Conservation (phyloP, 192 early-diverging fungal genomes). For the Rhizophlyctis rosea region DNA sequence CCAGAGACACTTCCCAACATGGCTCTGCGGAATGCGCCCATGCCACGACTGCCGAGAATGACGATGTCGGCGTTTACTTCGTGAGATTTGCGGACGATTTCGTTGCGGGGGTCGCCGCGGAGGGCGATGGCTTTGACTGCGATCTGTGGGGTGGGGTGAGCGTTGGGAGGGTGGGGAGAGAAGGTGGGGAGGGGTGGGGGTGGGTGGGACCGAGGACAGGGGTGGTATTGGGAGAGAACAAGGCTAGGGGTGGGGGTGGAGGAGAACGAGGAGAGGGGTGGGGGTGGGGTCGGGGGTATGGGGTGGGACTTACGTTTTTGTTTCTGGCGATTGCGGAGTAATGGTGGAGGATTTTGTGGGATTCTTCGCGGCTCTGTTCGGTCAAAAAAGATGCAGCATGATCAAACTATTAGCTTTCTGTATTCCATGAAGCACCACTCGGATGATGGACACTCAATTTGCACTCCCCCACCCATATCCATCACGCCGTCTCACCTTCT, state of each 20-base stretch:
- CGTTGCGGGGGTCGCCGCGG: constrained; percentile 43
- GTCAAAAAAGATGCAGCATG: too few relatives aligned
- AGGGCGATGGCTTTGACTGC: constrained; percentile 35
- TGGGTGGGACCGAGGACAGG: constrained; percentile 43
- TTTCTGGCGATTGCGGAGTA: neutral
- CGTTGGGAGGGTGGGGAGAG: neutral
- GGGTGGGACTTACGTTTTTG: neutral
- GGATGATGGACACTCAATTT: neutral
- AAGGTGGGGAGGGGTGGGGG: neutral
- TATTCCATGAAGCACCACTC: neutral
- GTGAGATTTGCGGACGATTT: constrained; percentile 34
- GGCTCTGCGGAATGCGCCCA: constrained; percentile 28
- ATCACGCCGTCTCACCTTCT: constrained; percentile 3
- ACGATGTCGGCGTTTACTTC: constrained; percentile 32
- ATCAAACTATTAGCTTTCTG: neutral
- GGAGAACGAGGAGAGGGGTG: neutral
- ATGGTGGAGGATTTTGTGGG: neutral
- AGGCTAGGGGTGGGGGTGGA: neutral
- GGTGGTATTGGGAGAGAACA: constrained; percentile 16
- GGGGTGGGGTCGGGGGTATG: neutral
- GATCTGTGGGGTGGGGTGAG: neutral
- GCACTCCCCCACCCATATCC: too few relatives aligned
- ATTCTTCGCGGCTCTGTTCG: neutral
- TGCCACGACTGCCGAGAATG: constrained; percentile 34
- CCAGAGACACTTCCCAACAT: too few relatives aligned